Conservation (phyloP, 257 asterid genomes). For the Nicotiana attenuata region DNA sequence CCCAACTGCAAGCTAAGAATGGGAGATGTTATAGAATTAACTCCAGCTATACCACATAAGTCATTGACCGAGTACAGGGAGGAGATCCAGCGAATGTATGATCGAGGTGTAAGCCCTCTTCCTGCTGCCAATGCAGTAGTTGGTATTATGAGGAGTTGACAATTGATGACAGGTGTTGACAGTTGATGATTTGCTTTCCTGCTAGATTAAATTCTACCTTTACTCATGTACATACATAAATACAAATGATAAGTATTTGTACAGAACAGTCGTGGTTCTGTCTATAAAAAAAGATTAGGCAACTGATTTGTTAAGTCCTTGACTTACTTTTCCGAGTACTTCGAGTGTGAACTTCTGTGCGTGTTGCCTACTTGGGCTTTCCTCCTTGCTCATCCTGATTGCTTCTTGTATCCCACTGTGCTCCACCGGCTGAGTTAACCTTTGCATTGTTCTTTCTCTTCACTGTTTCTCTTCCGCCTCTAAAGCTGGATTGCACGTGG, state of each 20-base stretch:
- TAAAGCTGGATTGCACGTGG: too few species aligned
- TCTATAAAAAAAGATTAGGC: slow-evolving; percentile 8
- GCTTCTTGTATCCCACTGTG: too few species aligned
- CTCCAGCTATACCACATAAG: slow-evolving; percentile 81
- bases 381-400: too few species aligned
- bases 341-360: neutral
- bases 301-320: neutral
- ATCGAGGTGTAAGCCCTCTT: slow-evolving; percentile 35
- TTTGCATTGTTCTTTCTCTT: too few species aligned
- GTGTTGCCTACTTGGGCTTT: too few species aligned
- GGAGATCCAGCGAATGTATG: slow-evolving; percentile 92
- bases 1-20: slow-evolving; percentile 70
- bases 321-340: neutral
- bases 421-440: too few species aligned
- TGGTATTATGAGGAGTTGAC: slow-evolving; percentile 51
- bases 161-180: slow-evolving; percentile 13
- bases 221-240: slow-evolving; percentile 43
- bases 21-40: slow-evolving; percentile 93
- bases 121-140: slow-evolving; percentile 32
- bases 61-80: slow-evolving; percentile 72
- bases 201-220: slow-evolving; percentile 12
- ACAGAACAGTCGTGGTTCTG: slow-evolving; percentile 24
- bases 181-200: neutral
- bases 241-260: slow-evolving; percentile 25
- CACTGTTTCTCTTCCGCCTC: too few species aligned